Evolutionary conservation across 2,329 filamentous ascomycete genomes (phyloP).

Genomic region (Simplicillium sp.): DNA sequence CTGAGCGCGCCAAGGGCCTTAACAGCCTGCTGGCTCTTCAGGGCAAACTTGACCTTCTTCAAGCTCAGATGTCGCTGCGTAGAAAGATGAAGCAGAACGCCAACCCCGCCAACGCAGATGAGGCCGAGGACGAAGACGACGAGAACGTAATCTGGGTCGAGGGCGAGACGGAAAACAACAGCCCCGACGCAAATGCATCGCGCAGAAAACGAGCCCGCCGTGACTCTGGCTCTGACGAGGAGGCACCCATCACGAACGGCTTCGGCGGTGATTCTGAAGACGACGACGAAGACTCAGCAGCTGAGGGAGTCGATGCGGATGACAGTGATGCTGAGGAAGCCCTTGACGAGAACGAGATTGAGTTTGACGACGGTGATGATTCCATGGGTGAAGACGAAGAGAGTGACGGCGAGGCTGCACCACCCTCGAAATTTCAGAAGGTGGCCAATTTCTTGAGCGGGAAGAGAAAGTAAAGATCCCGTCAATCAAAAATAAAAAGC

Average conservation of each 20-base stretch:
- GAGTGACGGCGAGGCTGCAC: constrained; percentile 38
- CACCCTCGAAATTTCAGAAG: constrained; percentile 36
- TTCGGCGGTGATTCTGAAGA: constrained; percentile 51
- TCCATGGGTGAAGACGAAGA: constrained; percentile 47
- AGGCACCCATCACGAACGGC: constrained; percentile 43
- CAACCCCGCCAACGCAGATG: constrained; percentile 29
- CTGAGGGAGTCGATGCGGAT: constrained; percentile 32
- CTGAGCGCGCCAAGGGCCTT: constrained; percentile 75
- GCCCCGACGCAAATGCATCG: constrained; percentile 19
- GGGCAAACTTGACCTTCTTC: constrained; percentile 90
- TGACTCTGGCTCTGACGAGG: constrained; percentile 9
- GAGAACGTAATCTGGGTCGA: constrained; percentile 83
- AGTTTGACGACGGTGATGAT: constrained; percentile 47
- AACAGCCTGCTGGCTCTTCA: constrained; percentile 79
- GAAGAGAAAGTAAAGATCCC: constrained; percentile 23
- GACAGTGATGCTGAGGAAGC: constrained; percentile 39
- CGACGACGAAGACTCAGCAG: constrained; percentile 36
- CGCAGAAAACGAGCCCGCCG: constrained; percentile 16
- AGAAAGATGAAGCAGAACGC: constrained; percentile 50
- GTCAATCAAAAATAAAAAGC: constrained; percentile 7
- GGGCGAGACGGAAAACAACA: constrained; percentile 55
- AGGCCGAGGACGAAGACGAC: constrained; percentile 46
- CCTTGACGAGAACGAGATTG: constrained; percentile 49
- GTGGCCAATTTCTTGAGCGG: constrained; percentile 19
- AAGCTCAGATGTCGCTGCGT: constrained; percentile 77